Conservation (phyloP, 2,329 filamentous ascomycete genomes). For the Blastomyces percursus region DNA sequence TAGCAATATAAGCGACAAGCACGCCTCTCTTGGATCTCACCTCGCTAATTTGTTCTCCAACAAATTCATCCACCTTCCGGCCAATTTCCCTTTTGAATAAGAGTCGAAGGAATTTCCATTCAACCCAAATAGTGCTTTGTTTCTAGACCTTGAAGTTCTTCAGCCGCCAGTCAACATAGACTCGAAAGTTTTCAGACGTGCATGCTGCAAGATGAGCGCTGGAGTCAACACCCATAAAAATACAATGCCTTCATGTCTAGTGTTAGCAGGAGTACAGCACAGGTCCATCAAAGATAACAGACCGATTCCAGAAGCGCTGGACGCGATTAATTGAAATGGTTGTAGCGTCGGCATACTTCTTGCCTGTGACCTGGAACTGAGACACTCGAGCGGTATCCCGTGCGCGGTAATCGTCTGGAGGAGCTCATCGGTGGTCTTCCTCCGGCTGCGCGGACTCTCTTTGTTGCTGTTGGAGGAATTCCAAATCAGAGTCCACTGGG, state of each 20-base stretch:
- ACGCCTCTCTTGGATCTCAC: neutral
- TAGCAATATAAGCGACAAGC: too few relatives aligned
- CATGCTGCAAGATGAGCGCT: too few relatives aligned
- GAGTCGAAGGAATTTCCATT: constrained; percentile 9
- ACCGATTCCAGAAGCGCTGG: constrained; percentile 7
- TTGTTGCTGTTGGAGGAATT: neutral
- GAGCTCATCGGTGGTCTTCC: constrained; percentile 3
- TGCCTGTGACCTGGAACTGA: constrained; percentile 1
- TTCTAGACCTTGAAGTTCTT: constrained; percentile 5
- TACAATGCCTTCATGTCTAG: too few relatives aligned
- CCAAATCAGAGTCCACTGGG: neutral
- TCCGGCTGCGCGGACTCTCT: neutral
- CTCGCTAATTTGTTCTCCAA: neutral
- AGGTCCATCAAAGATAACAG: neutral
- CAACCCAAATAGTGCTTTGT: constrained; percentile 8
- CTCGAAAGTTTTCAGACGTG: too few relatives aligned
- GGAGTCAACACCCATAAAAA: too few relatives aligned
- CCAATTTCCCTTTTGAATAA: constrained; percentile 9
- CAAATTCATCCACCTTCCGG: constrained; percentile 8
- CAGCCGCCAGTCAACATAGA: neutral
- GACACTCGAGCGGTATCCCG: constrained; percentile 4
- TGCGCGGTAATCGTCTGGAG: constrained; percentile 2
- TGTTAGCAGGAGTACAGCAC: too few relatives aligned
- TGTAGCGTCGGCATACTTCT: constrained; percentile 9
- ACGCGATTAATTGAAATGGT: constrained; percentile 5